A percentile compares a stretch with the other conserved stretches of the same genome.
These are phyloP conservation scores for Sordariomycetes sp. DNA, from an alignment of 2,329 filamentous ascomycete genomes.

Conservation along the genomic window DNA sequence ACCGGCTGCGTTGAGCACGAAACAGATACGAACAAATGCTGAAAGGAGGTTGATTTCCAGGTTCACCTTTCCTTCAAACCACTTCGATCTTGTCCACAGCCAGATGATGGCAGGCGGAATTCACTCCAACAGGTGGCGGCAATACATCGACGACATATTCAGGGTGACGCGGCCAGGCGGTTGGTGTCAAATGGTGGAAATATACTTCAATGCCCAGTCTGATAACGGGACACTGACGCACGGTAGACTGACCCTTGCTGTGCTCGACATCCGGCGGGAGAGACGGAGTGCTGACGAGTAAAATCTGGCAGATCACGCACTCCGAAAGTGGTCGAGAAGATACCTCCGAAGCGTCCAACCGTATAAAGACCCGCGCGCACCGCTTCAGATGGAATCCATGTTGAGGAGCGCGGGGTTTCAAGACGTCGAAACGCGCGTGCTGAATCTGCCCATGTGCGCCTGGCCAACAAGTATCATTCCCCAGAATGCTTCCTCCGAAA, in stretches of 20 bases:
- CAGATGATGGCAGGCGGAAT: slow-evolving; percentile 61
- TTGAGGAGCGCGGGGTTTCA: slow-evolving; percentile 51
- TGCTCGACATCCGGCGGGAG: neutral
- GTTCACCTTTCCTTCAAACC: slow-evolving; percentile 54
- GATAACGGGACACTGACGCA: slow-evolving; percentile 67
- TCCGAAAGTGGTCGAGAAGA: slow-evolving; percentile 53
- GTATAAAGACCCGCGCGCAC: slow-evolving; percentile 52
- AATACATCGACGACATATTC: slow-evolving; percentile 65
- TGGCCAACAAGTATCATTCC: slow-evolving; percentile 50
- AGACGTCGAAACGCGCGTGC: slow-evolving; percentile 51
- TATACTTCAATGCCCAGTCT: slow-evolving; percentile 76
- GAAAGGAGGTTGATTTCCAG: slow-evolving; percentile 16
- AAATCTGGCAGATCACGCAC: slow-evolving; percentile 37
- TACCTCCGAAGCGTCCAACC: slow-evolving; percentile 50
- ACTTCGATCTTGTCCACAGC: slow-evolving; percentile 78
- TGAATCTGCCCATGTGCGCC: slow-evolving; percentile 54
- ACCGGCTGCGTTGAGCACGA: neutral
- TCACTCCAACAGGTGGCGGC: slow-evolving; percentile 56
- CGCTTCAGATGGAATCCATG: slow-evolving; percentile 43
- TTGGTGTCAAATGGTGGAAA: slow-evolving; percentile 82
- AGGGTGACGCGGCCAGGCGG: slow-evolving; percentile 60
- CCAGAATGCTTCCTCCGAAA: neutral
- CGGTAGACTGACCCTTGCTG: slow-evolving; percentile 22
- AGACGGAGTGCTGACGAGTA: neutral
- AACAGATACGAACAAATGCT: neutral